phyloP scores from a whole-genome alignment of 768 basidiomycete species.

The Phylloporus sp. region DNA sequence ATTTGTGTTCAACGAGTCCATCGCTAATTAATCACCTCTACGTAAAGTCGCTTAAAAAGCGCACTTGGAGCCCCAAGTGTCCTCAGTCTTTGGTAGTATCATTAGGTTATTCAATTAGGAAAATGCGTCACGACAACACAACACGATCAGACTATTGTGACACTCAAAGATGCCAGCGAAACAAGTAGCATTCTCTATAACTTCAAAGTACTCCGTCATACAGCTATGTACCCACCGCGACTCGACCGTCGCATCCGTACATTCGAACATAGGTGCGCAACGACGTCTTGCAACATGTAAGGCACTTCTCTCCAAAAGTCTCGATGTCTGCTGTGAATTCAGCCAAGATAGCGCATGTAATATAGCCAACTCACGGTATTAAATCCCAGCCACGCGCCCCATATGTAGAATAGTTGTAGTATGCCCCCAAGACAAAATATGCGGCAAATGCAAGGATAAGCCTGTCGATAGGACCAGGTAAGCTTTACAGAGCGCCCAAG shows the following conservation, averaged over 20 bases:
- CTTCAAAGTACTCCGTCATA: constrained; percentile 37
- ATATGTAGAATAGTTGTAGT: constrained; percentile 86
- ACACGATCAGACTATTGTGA: no score
- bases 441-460: constrained; percentile 55
- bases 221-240: constrained; percentile 74
- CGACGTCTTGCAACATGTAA: constrained; percentile 76
- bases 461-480: constrained; percentile 39
- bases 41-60: constrained; percentile 6
- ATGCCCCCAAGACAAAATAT: constrained; percentile 78
- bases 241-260: constrained; percentile 63
- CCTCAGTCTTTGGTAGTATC: no score
- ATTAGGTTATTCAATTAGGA: no score
- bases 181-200: constrained; percentile 6
- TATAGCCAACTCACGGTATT: constrained; percentile 65
- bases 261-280: constrained; percentile 71
- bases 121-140: no score
- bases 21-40: constrained; percentile 5
- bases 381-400: constrained; percentile 80
- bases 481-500: constrained; percentile 6
- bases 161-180: constrained; percentile 4
- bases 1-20: constrained; percentile 20
- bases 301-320: constrained; percentile 91
- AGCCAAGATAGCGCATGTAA: constrained; percentile 1
- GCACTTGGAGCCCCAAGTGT: no score
- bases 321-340: constrained; percentile 55